A percentile compares a stretch with the other conserved stretches of the same genome.
Conservation (phyloP, 345 rosid species). For the Aquilaria malaccensis region DNA sequence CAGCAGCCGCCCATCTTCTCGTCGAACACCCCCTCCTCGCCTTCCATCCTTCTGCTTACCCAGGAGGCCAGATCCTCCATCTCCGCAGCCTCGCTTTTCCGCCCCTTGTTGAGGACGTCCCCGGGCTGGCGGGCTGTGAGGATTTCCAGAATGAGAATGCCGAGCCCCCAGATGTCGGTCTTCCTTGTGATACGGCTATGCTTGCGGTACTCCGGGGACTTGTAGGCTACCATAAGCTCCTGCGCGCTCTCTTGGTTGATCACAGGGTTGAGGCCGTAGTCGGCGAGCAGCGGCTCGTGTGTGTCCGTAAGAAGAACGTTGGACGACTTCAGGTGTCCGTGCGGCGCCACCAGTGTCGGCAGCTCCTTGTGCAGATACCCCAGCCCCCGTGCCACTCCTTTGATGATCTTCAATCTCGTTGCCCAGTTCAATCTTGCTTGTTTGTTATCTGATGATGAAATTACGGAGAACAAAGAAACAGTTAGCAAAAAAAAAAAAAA, state of each 20-base stretch:
- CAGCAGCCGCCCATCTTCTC: slow-evolving; percentile 39
- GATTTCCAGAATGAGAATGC: slow-evolving; percentile 71
- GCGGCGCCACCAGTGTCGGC: slow-evolving; percentile 65
- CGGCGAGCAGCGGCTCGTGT: slow-evolving; percentile 56
- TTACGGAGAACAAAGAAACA: slow-evolving; percentile 29
- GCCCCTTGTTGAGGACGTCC: slow-evolving; percentile 35
- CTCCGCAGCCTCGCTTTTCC: slow-evolving; percentile 16
- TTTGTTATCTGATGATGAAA: slow-evolving; percentile 24
- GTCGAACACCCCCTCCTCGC: slow-evolving; percentile 37
- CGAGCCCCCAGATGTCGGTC: slow-evolving; percentile 84
- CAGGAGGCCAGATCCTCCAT: slow-evolving; percentile 39
- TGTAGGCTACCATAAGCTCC: slow-evolving; percentile 82
- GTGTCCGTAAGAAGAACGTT: slow-evolving; percentile 55
- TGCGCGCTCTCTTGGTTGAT: slow-evolving; percentile 74
- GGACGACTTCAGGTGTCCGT: slow-evolving; percentile 90
- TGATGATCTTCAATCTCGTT: slow-evolving; percentile 53
- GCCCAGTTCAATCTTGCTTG: slow-evolving; percentile 67
- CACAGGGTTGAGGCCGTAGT: slow-evolving; percentile 66
- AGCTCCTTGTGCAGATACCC: slow-evolving; percentile 55
- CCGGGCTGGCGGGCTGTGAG: slow-evolving; percentile 59
- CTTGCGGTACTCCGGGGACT: slow-evolving; percentile 69
- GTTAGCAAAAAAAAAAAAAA: neutral
- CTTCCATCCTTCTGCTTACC: slow-evolving; percentile 35
- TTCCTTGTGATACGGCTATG: slow-evolving; percentile 67
- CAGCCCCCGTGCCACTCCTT: slow-evolving; percentile 74